Base-by-base conservation (phyloP, 768 basidiomycete genomes). In the Chiua virens region DNA sequence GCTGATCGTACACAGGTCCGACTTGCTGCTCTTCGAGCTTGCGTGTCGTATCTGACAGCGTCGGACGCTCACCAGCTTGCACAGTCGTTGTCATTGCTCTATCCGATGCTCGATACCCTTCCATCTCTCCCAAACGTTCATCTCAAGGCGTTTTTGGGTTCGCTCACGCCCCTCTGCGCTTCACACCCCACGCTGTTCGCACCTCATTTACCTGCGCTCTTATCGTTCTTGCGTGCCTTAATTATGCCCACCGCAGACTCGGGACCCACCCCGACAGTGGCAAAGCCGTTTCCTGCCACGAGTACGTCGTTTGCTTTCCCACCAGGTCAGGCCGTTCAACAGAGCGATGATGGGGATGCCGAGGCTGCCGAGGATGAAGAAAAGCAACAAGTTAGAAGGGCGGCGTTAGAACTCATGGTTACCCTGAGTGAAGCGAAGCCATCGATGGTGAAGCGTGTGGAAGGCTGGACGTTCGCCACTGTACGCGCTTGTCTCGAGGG, bases 351-450 rank as follows among this genome's bases (percentile, higher is more conserved):
- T 4, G 63, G 63, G 2, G 70, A 69, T 4, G 63, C 71, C 3
- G 76, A 78, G 37, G 56, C 54, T 0, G 74, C 76, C 17, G 79
- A 78, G 22, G 77, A 79, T 17, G 87, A 92, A 43, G 85, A 87
- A 50, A 78, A 81, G 47, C 79, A 84, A 36, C 84, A 85, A 18
- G 75, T 90, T 27, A 75, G 90, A 10, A 80, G 84, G 46, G 81
- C 83, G 1, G 87, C 89, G 9, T 71, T 93, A 10, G 92, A 95
- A 67, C 82, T 95, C 46, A 86, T 95, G 81, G 75, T 94, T 47
- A 82, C 80, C 13, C 68, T 96, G n/a, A 82, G 79, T 25, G 92
- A 95, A 67, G 80, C 88, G 3, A 75, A 78, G 32, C 84, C 89
- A 0, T 70, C 71, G 5, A 86, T 91, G 81, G 87, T 86, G 8